Base-by-base conservation (phyloP, 306 rosid genomes). In the Cicer chorassanicum region DNA sequence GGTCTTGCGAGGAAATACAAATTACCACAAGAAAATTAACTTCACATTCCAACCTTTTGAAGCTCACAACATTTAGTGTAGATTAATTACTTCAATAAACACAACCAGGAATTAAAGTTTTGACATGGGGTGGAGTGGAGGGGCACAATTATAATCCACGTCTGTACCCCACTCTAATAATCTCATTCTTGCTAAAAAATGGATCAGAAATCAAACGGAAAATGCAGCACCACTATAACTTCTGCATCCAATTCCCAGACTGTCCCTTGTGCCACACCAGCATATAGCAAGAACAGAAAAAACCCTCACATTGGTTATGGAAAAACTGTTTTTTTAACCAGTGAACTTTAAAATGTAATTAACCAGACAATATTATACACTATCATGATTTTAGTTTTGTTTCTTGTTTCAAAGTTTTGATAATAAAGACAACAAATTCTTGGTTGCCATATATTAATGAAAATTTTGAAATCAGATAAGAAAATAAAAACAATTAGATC, bases 351-450 rank as follows among this genome's bases (percentile, higher is more conserved):
- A 6, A 50, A 50, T 50, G 9, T 2, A n/a, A 50, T n/a, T 8
- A 54, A 54, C 34, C 34, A 18, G 60, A 16, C 40, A 53, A 57
- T 56, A 48, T 9, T 8, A n/a, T 14, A 56, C 24, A 53, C 40
- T 36, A 36, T 68, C 60, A 6, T 36, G 39, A 41, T 19, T 75
- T 51, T 53, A 2, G 6, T 48, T 48, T 50, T 19, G 45, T 76
- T 66, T 76, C 67, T 66, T 55, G 21, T 15, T 55, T 76, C 57
- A 54, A 67, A 29, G 50, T 41, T 44, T 76, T 15, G 50, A 12
- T 15, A 65, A 8, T 44, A 36, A 16, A 75, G 51, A 38, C 9
- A 39, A 70, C 60, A 76, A 43, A 67, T 44, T 36, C 21, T 54
- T 3, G 39, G 50, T 12, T 6, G 29, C 53, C 14, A 75, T 65